These are phyloP conservation scores for Nakazawaea ernobii DNA, from an alignment of 805 yeast genomes.

Conservation along the genomic window DNA sequence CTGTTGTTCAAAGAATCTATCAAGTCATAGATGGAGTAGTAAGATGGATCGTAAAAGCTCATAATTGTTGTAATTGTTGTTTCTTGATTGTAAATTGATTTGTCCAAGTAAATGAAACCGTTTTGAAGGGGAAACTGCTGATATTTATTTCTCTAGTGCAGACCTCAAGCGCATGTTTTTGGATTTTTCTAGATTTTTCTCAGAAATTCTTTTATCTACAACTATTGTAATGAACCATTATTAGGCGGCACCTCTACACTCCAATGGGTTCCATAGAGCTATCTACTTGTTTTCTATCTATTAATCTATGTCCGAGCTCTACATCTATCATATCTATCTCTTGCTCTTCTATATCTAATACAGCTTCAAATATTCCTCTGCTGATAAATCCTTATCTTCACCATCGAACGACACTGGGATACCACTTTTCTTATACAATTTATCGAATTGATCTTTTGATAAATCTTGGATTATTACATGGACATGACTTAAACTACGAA, in stretches of 20 bases:
- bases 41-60: slow-evolving; percentile 3
- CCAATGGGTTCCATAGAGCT: too few species aligned
- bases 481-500: slow-evolving; percentile 60
- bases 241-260: too few species aligned
- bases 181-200: too few species aligned
- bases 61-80: not conserved
- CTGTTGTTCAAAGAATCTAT: not conserved
- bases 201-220: too few species aligned
- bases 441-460: slow-evolving; percentile 14
- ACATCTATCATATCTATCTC: not conserved
- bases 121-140: too few species aligned
- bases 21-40: slow-evolving; percentile 5
- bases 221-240: too few species aligned
- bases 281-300: too few species aligned
- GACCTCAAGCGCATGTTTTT: too few species aligned
- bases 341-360: not conserved
- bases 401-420: slow-evolving; percentile 3
- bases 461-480: slow-evolving; percentile 54
- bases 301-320: too few species aligned
- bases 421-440: slow-evolving; percentile 4
- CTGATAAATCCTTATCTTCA: slow-evolving; percentile 3
- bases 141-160: too few species aligned
- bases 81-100: too few species aligned
- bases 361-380: not conserved
- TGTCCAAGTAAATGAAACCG: too few species aligned